phyloP scores from a whole-genome alignment of 768 basidiomycete genomes.

The Tremella fuciformis region DNA sequence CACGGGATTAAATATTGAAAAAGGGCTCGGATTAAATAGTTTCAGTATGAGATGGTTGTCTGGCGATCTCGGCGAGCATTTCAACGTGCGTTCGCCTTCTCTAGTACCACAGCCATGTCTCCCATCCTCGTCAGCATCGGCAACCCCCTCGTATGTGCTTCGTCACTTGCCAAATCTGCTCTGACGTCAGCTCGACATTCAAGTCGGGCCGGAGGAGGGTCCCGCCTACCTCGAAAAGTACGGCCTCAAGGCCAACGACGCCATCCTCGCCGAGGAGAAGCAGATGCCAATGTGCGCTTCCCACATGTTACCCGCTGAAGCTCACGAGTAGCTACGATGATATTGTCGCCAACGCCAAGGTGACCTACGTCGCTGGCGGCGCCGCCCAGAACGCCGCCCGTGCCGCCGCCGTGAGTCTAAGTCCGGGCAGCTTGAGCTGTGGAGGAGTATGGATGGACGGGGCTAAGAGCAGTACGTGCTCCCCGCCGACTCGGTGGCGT shows the following conservation, averaged over 20 bases:
- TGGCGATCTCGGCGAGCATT: not conserved
- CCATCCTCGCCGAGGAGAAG: conserved; percentile 87
- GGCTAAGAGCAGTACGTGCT: conserved; percentile 71
- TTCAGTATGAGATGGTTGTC: no score
- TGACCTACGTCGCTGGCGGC: conserved; percentile 93
- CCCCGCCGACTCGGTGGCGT: conserved; percentile 82
- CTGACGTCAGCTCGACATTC: conserved; percentile 65
- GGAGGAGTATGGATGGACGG: not conserved
- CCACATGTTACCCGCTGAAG: not conserved
- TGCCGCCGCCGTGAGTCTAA: conserved; percentile 76
- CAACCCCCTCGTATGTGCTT: conserved; percentile 74
- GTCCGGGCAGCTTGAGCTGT: not conserved
- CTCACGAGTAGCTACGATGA: conserved; percentile 72
- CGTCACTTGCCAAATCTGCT: not conserved
- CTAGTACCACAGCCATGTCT: conserved; percentile 9
- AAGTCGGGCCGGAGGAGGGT: conserved; percentile 68
- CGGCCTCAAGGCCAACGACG: conserved; percentile 86
- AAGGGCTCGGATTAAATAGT: no score
- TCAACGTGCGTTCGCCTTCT: conserved; percentile 1
- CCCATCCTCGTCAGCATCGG: conserved; percentile 81
- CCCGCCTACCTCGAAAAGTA: conserved; percentile 86
- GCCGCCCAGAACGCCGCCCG: conserved; percentile 96
- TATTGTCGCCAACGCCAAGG: conserved; percentile 67
- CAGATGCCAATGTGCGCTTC: conserved; percentile 74
- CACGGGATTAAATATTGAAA: no score